Base-by-base conservation (phyloP, 164 flowering plant species). In the Stephania yunnanensis region DNA sequence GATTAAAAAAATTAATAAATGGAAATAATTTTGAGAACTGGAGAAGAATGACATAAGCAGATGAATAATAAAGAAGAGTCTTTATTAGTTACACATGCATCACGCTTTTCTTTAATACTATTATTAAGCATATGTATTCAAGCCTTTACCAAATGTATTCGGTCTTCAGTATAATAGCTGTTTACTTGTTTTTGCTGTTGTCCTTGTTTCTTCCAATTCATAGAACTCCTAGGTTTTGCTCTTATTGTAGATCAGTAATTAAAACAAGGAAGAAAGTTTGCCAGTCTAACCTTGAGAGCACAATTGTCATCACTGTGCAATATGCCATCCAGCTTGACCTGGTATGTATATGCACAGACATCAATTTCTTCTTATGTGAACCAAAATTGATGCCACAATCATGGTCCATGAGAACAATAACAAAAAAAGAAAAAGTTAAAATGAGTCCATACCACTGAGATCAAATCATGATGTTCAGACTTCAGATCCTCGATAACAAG, bases 261-360 rank as follows among this genome's bases (percentile, higher is more conserved):
- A 19, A 20, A 69, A 36, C 11, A 53, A 55, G 73, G 3, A 7
- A 31, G 11, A 31, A 52, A 20, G 15, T 72, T 7, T 7, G 19
- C 30, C 6, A 58, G 74, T 64, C 78, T 11, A 10, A 95, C 99
- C 99, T 93, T 95, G 19, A 93, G 73, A 5, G 99, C 97, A 74
- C 89, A 84, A 80, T 81, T 87, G 74, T 93, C 97, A 68, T 93
- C 97, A 73, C 82, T 83, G 70, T 92, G 98, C 82, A 95, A 78
- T 71, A 90, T 84, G 25, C 99, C 98, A 82, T 88, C 93, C 81
- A 95, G 78, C 76, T 84, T 90, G 46, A 93, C 88, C 99, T 95
- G 89, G 64, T 85, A 80, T 61, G 77, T 8, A 44, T 11, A 75
- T 3, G 25, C 12, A 55, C 45, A 70, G 12, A 4, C 45, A 65